A percentile compares a stretch with the other conserved stretches of the same genome.
These are phyloP conservation scores for Lomentospora prolificans DNA, from an alignment of 2,329 filamentous ascomycete genomes.

Conservation along the genomic window DNA sequence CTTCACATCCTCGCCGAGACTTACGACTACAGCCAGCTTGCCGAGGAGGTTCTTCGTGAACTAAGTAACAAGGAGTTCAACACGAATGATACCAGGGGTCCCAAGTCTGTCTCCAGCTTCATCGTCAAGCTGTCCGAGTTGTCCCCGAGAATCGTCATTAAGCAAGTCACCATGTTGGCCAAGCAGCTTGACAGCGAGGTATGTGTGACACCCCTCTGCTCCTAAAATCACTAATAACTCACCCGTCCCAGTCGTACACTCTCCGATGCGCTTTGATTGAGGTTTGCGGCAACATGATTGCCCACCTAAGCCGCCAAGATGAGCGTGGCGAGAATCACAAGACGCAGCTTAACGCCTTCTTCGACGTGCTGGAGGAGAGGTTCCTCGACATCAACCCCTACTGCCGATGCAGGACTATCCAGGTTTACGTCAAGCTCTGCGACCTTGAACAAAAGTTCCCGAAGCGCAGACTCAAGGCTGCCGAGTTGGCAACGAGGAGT, in stretches of 20 bases:
- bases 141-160: constrained; percentile 83
- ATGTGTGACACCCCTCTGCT: constrained; percentile 12
- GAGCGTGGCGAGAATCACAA: constrained; percentile 89
- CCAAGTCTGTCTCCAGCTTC: constrained; percentile 92
- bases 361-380: constrained; percentile 90
- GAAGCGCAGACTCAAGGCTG: constrained; percentile 77
- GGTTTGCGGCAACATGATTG: constrained; percentile 91
- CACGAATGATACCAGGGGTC: constrained; percentile 87
- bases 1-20: constrained; percentile 91
- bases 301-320: constrained; percentile 81
- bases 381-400: constrained; percentile 97
- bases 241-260: constrained; percentile 62
- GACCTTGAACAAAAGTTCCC: constrained; percentile 95
- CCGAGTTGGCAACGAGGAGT: constrained; percentile 79
- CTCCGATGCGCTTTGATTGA: constrained; percentile 90
- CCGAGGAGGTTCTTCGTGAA: constrained; percentile 87
- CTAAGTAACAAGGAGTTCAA: constrained; percentile 98
- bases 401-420: constrained; percentile 81
- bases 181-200: constrained; percentile 94
- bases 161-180: constrained; percentile 90
- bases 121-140: constrained; percentile 89
- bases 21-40: constrained; percentile 93
- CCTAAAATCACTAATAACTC: background rate
- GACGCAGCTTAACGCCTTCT: constrained; percentile 91
- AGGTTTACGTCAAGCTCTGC: constrained; percentile 86